Evolutionary conservation across 352 stramenopile species (phyloP).

Genomic region (Phytopythium helicoides): DNA sequence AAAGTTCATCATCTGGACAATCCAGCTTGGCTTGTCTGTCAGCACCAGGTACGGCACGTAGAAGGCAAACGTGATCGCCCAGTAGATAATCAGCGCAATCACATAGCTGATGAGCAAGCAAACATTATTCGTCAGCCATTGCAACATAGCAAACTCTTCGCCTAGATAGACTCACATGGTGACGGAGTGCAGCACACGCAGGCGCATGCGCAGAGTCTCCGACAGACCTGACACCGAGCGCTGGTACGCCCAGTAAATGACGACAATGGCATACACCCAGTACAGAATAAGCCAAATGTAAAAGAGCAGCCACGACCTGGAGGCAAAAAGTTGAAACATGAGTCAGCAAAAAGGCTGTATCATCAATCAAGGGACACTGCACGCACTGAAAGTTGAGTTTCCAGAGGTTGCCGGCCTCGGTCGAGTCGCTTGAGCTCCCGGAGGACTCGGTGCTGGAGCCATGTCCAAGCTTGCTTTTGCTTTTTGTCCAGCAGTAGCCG

Average conservation of each 20-base stretch:
- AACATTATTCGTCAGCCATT: slow-evolving; percentile 4
- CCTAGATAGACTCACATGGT: slow-evolving; percentile 60
- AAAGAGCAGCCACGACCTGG: slow-evolving; percentile 80
- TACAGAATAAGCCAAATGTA: slow-evolving; percentile 87
- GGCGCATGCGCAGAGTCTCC: slow-evolving; percentile 80
- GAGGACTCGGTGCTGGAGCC: neutral
- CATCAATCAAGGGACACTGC: neutral
- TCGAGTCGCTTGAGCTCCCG: slow-evolving; percentile 11
- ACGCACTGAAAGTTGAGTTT: slow-evolving; percentile 83
- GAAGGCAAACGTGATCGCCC: slow-evolving; percentile 79
- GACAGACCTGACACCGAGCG: slow-evolving; percentile 77
- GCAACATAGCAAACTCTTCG: neutral
- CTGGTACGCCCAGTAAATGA: slow-evolving; percentile 86
- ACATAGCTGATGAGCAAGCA: slow-evolving; percentile 54
- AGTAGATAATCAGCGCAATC: slow-evolving; percentile 91
- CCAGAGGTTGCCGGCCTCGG: slow-evolving; percentile 61
- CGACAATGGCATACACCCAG: slow-evolving; percentile 82
- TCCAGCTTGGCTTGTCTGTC: slow-evolving; percentile 33
- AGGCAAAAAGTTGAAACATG: neutral
- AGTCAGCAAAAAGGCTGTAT: slow-evolving; percentile 2
- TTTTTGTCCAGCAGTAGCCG: slow-evolving; percentile 82
- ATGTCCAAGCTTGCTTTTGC: slow-evolving; percentile 51
- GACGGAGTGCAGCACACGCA: slow-evolving; percentile 85
- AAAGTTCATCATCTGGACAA: slow-evolving; percentile 86
- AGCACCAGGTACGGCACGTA: slow-evolving; percentile 86